These are phyloP conservation scores for Solanum chiquidenum DNA, from an alignment of 257 asterid species.

Conservation along the genomic window DNA sequence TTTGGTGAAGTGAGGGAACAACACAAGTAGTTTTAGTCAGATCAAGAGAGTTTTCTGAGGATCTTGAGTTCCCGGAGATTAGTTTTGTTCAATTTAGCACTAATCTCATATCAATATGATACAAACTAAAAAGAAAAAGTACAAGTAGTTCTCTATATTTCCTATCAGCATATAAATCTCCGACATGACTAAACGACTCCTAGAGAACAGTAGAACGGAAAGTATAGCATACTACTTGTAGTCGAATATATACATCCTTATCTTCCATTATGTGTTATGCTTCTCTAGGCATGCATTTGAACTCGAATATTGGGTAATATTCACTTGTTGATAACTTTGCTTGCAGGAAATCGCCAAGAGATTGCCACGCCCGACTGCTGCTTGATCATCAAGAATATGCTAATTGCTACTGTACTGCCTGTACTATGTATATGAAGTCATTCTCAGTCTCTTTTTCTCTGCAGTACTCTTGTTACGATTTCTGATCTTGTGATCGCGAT, in stretches of 20 bases:
- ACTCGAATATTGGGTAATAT: background rate
- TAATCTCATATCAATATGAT: background rate
- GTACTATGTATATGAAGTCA: slow-evolving; percentile 32
- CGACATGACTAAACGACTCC: background rate
- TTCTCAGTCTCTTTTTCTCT: background rate
- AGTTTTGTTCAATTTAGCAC: background rate
- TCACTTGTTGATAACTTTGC: background rate
- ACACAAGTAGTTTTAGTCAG: background rate
- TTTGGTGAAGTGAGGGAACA: background rate
- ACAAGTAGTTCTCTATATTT: background rate
- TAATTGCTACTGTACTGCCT: slow-evolving; percentile 14
- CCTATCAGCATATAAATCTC: background rate
- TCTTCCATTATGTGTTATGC: background rate
- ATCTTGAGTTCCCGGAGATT: background rate
- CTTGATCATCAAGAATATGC: slow-evolving; percentile 20
- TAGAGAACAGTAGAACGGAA: background rate
- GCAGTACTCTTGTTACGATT: background rate
- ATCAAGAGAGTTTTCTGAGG: background rate
- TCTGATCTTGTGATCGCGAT: background rate
- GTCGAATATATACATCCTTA: background rate
- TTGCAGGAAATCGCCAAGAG: slow-evolving; percentile 76
- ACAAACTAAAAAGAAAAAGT: background rate
- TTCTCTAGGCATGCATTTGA: background rate
- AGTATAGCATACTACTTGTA: background rate
- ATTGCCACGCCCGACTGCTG: slow-evolving; percentile 58